phyloP scores from a whole-genome alignment of 441 rosid genomes.

The Adansonia gregorii region DNA sequence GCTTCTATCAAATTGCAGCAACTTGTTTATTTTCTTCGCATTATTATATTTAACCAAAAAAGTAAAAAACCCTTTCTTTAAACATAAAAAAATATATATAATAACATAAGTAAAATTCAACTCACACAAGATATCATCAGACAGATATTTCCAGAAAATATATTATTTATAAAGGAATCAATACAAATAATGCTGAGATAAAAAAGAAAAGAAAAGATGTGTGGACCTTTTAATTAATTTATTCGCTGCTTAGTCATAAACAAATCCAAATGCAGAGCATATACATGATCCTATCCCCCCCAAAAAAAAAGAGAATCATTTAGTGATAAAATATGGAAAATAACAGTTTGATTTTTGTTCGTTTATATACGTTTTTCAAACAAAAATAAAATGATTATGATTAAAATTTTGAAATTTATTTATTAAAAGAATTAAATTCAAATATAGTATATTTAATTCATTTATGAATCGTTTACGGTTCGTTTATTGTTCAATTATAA shows the following conservation, averaged over 20 bases:
- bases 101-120: neutral
- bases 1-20: neutral
- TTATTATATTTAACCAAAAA: neutral
- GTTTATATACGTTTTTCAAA: no score
- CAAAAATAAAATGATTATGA: no score
- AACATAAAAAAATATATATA: neutral
- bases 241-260: neutral
- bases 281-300: neutral
- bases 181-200: neutral
- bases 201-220: neutral
- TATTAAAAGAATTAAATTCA: no score
- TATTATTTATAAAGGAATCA: neutral
- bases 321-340: neutral
- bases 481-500: no score
- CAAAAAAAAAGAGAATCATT: no score
- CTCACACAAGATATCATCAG: neutral
- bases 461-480: no score
- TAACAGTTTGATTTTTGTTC: no score
- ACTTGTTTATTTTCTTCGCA: neutral
- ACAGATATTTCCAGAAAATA: conserved; percentile 1
- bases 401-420: no score
- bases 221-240: neutral
- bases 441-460: no score
- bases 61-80: neutral
- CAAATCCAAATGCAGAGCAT: neutral